Base-by-base conservation (phyloP, 768 basidiomycete species). In the Cantharellus cinnabarinus region DNA sequence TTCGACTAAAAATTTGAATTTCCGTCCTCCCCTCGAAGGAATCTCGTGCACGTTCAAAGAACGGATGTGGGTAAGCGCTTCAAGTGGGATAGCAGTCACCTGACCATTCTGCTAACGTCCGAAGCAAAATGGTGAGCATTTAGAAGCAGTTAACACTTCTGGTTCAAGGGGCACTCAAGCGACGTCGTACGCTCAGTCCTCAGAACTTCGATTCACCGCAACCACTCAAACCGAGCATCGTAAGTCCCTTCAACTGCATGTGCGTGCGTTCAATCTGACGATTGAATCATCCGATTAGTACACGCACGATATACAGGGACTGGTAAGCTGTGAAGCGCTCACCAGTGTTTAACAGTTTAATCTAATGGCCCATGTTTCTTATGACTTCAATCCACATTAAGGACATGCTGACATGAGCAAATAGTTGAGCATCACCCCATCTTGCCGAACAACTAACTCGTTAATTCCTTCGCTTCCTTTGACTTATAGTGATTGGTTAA, bases 321-420 rank as follows among this genome's bases (percentile, higher is more conserved):
- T 42, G 90, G 88, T 89, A 64, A 52, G 81, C 75, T 44, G 40
- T 15, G 15, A 41, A 42, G 48, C 40, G 59, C 20, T 29, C 20
- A 29, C 20, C 20, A 29, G 20, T 1, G 29, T 42, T 51, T 34
- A 2, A 48, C 7, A 50, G 35, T 56, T 10, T 40, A 40, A 29
- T 38, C 37, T 57, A 29, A 35, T 37, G 59, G 38, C 42, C 37
- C 38, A 41, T 50, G 7, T 65, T 50, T 5, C 56, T 60, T 61
- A 41, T 52, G 29, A n/a, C 14, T 5, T 53, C 39, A 60, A n/a
- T n/a, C n/a, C n/a, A n/a, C n/a, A n/a, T n/a, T n/a, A n/a, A 90
- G 91, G 94, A 38, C 93, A 99, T 71, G 91, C 93, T 41, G 94
- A 99, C 70, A 72, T 93, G 68, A 88, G 89, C 3, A 98, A 98